Evolutionary conservation across 148 eudicot species (phyloP).

Genomic region (Dysphania ambrosioides): DNA sequence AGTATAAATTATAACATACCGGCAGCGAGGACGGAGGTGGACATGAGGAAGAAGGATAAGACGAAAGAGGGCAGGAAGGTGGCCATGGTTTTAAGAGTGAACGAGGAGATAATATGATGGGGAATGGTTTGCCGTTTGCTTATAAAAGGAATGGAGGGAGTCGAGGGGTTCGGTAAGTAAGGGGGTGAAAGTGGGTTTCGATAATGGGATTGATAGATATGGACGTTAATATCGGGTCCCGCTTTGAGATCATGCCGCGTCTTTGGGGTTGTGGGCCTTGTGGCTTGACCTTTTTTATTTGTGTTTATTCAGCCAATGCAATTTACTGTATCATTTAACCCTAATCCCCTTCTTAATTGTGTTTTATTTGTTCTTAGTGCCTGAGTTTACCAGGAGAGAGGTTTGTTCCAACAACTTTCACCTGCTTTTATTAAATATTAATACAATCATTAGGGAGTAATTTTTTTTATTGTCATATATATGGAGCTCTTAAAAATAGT

Average conservation of each 20-base stretch:
- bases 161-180: not conserved
- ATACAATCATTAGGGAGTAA: not conserved
- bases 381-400: not conserved
- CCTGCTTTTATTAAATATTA: not conserved
- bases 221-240: constrained; percentile 2
- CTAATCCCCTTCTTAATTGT: too few relatives aligned
- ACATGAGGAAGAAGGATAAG: constrained; percentile 17
- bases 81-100: constrained; percentile 2
- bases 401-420: not conserved
- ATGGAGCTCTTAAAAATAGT: too few relatives aligned
- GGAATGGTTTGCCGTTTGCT: too few relatives aligned
- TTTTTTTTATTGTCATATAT: too few relatives aligned
- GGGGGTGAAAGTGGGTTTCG: not conserved
- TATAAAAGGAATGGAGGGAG: not conserved
- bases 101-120: not conserved
- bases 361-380: too few relatives aligned
- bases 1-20: not conserved
- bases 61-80: constrained; percentile 7
- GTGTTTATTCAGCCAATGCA: not conserved
- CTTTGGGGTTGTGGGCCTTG: not conserved
- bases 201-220: not conserved
- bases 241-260: not conserved
- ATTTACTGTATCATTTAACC: too few relatives aligned
- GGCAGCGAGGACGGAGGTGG: not conserved
- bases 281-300: too few relatives aligned